These are phyloP conservation scores for Plasmodium fragile DNA, from an alignment of 169 alveolate species.

Conservation along the genomic window DNA sequence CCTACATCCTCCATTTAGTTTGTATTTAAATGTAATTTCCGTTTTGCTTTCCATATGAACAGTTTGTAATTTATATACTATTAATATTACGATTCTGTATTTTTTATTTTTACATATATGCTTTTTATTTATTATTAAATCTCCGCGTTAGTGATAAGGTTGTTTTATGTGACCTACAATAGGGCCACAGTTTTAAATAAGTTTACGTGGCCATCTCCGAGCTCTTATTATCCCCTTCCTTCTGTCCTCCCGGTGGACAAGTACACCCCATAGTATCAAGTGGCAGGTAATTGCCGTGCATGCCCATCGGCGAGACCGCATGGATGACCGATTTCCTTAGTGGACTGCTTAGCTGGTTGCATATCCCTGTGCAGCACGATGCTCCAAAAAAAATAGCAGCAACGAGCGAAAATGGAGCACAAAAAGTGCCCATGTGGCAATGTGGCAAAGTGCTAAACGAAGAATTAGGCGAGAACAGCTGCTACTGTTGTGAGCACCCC, in stretches of 20 bases:
- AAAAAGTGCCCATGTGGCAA: neutral
- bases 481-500: neutral
- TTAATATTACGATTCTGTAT: neutral
- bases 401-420: neutral
- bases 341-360: neutral
- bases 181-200: neutral
- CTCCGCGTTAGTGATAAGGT: neutral
- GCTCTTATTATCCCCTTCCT: neutral
- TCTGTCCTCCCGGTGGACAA: neutral
- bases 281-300: neutral
- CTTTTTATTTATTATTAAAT: neutral
- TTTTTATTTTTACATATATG: neutral
- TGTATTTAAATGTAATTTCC: neutral
- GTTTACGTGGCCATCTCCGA: neutral
- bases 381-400: neutral
- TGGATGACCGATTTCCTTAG: neutral
- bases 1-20: neutral
- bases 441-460: neutral
- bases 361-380: neutral
- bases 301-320: neutral
- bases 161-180: neutral
- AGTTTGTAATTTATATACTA: neutral
- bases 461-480: neutral
- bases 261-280: neutral
- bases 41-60: neutral